These are phyloP conservation scores for Euphorbia tirucalli DNA, from an alignment of 345 rosid genomes.

Conservation along the genomic window DNA sequence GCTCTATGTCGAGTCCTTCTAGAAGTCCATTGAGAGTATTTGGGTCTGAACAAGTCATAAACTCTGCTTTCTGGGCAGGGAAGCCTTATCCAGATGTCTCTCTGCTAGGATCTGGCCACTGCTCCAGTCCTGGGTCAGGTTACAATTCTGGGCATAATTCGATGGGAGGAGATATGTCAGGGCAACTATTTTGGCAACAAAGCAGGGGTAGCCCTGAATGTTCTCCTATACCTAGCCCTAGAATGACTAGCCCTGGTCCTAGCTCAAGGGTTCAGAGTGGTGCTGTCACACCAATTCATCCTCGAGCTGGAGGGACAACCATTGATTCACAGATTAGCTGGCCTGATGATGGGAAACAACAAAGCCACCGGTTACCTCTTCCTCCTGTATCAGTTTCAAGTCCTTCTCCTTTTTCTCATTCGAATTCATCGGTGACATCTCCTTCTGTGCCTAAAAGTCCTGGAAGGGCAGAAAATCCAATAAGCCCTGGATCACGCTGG, in stretches of 20 bases:
- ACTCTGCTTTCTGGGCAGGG: slow-evolving; percentile 67
- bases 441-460: slow-evolving; percentile 98
- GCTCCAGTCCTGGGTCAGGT: slow-evolving; percentile 98
- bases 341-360: slow-evolving; percentile 80
- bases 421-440: slow-evolving; percentile 86
- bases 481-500: slow-evolving; percentile 65
- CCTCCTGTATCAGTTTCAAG: slow-evolving; percentile 72
- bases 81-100: slow-evolving; percentile 70
- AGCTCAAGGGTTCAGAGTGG: slow-evolving; percentile 97
- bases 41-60: slow-evolving; percentile 61
- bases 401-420: slow-evolving; percentile 75
- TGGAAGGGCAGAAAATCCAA: slow-evolving; percentile 73
- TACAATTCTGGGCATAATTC: slow-evolving; percentile 95
- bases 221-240: slow-evolving; percentile 93
- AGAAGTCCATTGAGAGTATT: slow-evolving; percentile 88
- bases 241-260: slow-evolving; percentile 98
- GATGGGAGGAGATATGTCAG: slow-evolving; percentile 89
- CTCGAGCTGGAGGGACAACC: slow-evolving; percentile 74
- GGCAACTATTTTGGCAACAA: slow-evolving; percentile 88
- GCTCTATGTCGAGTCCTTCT: slow-evolving; percentile 97
- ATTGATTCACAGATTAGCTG: slow-evolving; percentile 67
- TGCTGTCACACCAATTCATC: slow-evolving; percentile 97
- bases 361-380: slow-evolving; percentile 89
- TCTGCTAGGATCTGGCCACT: slow-evolving; percentile 82
- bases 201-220: slow-evolving; percentile 96